Evolutionary conservation across 331 rosid genomes (phyloP).

Genomic region (Quercus lobata): DNA sequence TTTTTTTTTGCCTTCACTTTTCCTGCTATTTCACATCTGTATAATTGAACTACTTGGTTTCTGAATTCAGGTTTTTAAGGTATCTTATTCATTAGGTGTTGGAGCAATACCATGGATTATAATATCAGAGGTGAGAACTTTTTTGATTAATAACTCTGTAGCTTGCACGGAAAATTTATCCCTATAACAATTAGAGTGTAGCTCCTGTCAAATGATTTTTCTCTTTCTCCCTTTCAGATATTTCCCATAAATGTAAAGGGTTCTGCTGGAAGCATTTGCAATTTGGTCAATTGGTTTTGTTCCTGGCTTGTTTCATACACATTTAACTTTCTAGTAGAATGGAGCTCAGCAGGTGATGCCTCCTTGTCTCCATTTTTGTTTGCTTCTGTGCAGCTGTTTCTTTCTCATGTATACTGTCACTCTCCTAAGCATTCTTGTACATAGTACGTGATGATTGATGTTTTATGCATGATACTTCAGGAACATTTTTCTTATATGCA

Average conservation of each 20-base stretch:
- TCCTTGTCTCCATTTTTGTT: not conserved
- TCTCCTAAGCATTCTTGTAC: not conserved
- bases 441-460: not conserved
- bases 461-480: not conserved
- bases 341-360: not conserved
- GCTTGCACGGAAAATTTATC: not conserved
- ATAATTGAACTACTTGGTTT: not conserved
- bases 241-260: conserved; percentile 3
- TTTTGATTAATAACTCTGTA: not conserved
- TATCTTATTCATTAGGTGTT: not conserved
- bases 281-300: not conserved
- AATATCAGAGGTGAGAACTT: not conserved
- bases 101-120: conserved; percentile 1
- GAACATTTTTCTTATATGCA: conserved; percentile 28
- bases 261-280: not conserved
- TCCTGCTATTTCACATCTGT: not conserved
- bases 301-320: not conserved
- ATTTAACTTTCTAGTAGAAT: not conserved
- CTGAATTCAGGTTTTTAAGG: not conserved
- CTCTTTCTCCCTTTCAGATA: not conserved
- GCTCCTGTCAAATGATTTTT: not conserved
- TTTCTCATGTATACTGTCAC: not conserved
- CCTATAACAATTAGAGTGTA: not conserved
- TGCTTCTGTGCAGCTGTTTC: not conserved
- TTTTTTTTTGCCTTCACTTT: no score